Conservation (phyloP, 2,329 filamentous ascomycete genomes). For the Trichoderma sp. region DNA sequence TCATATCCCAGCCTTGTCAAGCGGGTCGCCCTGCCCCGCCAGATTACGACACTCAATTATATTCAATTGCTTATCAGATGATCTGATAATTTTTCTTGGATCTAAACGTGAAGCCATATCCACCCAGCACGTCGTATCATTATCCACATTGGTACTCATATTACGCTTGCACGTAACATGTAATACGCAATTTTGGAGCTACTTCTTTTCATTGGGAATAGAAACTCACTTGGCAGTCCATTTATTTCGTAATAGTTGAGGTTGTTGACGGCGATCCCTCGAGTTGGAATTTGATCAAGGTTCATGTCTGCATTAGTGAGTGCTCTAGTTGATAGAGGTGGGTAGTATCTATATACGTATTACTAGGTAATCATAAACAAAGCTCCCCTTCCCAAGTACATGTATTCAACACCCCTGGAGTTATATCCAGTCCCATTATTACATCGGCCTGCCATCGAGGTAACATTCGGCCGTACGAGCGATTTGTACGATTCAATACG, state of each 20-base stretch:
- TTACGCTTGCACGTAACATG: background rate
- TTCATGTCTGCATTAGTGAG: background rate
- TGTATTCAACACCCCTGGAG: background rate
- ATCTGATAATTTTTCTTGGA: conserved; percentile 24
- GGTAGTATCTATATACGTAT: background rate
- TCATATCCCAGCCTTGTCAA: background rate
- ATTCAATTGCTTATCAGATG: conserved; percentile 26
- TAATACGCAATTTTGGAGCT: background rate
- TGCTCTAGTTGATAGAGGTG: background rate
- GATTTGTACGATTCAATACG: conserved; percentile 11
- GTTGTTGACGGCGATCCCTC: background rate
- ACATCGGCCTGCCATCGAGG: background rate
- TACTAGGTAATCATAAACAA: background rate
- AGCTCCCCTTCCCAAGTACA: background rate
- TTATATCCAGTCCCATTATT: conserved; percentile 6
- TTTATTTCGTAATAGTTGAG: background rate
- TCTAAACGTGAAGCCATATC: background rate
- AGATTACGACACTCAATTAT: background rate
- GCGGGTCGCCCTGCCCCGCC: conserved; percentile 10
- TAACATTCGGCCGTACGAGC: conserved; percentile 17
- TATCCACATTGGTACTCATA: background rate
- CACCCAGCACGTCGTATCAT: background rate
- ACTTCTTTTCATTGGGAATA: background rate
- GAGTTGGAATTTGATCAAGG: background rate
- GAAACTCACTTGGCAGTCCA: background rate